Percentiles rank a stretch among this genome's conserved stretches.
phyloP scores from a whole-genome alignment of 345 rosid species.

The Salix viminalis region DNA sequence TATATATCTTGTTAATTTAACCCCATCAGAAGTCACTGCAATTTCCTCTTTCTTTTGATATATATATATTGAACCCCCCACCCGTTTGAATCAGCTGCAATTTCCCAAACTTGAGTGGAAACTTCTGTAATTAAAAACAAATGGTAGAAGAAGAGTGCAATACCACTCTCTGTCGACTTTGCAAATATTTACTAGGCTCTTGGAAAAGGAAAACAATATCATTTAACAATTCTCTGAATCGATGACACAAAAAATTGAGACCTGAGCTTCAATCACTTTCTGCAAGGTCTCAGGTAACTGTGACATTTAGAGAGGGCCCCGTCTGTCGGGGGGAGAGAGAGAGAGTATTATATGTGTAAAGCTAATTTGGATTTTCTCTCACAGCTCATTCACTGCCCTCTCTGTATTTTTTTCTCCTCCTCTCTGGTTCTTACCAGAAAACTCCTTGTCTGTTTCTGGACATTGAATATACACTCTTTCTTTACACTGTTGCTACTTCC shows the following conservation, averaged over 20 bases:
- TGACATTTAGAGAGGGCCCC: neutral
- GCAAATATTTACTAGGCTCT: neutral
- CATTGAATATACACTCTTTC: neutral
- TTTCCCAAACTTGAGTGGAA: neutral
- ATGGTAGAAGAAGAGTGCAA: neutral
- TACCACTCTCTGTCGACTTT: neutral
- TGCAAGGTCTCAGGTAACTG: neutral
- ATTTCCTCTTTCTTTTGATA: too few species aligned
- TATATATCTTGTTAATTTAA: neutral
- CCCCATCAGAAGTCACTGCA: neutral
- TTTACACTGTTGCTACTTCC: neutral
- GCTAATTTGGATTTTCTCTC: neutral
- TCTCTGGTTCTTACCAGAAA: neutral
- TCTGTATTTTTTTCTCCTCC: neutral
- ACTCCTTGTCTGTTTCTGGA: conserved; percentile 1
- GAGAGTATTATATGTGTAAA: neutral
- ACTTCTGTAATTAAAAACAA: neutral
- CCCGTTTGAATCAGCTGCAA: neutral
- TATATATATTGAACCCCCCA: too few species aligned
- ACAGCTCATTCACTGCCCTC: neutral
- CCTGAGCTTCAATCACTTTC: neutral
- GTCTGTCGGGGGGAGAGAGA: neutral
- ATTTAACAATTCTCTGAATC: neutral
- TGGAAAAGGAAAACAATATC: neutral
- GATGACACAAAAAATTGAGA: neutral